These are phyloP conservation scores for Lipomyces anomalus DNA, from an alignment of 805 yeast species.

Conservation along the genomic window DNA sequence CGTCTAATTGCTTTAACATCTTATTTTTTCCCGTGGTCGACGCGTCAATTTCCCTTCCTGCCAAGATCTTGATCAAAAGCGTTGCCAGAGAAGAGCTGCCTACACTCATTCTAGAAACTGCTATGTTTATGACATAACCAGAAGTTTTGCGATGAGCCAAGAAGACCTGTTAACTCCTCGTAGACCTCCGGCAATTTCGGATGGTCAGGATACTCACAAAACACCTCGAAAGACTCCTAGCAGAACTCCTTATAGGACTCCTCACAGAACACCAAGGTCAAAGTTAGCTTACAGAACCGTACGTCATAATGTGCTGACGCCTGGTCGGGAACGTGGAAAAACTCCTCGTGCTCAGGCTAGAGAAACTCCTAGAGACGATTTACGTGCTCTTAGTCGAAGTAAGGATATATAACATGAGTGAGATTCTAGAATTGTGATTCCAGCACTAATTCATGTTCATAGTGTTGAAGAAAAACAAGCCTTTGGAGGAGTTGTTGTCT, in stretches of 20 bases:
- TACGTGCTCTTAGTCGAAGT: slow-evolving; percentile 17
- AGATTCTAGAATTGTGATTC: no score
- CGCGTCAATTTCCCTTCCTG: no score
- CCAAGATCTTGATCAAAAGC: no score
- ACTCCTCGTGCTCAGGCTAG: slow-evolving; percentile 2
- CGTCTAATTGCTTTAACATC: no score
- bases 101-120: no score
- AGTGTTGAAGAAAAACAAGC: no score
- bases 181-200: background rate
- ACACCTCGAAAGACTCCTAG: background rate
- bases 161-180: background rate
- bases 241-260: background rate
- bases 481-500: no score
- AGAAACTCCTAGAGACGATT: slow-evolving; percentile 20
- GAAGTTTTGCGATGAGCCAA: background rate
- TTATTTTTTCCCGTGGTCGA: no score
- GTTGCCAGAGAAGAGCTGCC: no score
- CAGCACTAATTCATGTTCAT: no score
- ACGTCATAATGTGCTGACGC: slow-evolving; percentile 15
- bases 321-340: slow-evolving; percentile 17
- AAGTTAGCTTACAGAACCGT: slow-evolving; percentile 2
- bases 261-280: background rate
- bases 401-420: background rate
- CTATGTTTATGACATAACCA: no score
- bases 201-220: background rate